Evolutionary conservation across 1,139 yeast genomes (phyloP), one percentile per base, ranked within the genome.

Genomic region (Hansenula anomala): DNA sequence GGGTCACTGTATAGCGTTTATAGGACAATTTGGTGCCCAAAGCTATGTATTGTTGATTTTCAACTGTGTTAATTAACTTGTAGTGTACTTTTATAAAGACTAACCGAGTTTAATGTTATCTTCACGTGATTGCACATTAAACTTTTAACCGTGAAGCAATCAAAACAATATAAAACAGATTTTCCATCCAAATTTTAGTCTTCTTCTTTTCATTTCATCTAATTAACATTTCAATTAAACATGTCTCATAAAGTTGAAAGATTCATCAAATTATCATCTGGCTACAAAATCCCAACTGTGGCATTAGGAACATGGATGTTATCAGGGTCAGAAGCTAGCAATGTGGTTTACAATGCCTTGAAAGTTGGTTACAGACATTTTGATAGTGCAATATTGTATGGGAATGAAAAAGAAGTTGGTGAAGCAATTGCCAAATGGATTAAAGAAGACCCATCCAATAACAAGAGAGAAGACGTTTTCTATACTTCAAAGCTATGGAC

Each of bases 401-500:
- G 67, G 13, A 81, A 81, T 54, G 85, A 82, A 54, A 52, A 51
- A 10, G 81, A 74, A 51, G 69, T 78, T 39, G 71, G 67, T 50
- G 55, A 63, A 45, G 73, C 83, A 4, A 73, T 79, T 28, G 60
- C 67, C 6, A 49, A 66, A 36, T 82, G 80, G 76, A 45, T 82
- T n/a, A 51, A 62, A 4, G 76, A 74, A 29, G 71, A 71, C 32
- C 73, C 78, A 0, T 45, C 43, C 6, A 47, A 61, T 16, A 60
- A 69, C 36, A 66, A 67, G 41, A 63, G 94, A 36, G 65, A 63
- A 33, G 89, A 83, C 25, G 73, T 86, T 18, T 81, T 76, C 51
- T 84, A 80, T 55, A 81, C 92, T 7, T 79, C 94, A 26, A 85
- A 85, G 58, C 61, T 84, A 28, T 71, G 80, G 75, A 71, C 75